Conservation (phyloP, 2,329 filamentous ascomycete genomes). For the Camptophora hylomeconis region DNA sequence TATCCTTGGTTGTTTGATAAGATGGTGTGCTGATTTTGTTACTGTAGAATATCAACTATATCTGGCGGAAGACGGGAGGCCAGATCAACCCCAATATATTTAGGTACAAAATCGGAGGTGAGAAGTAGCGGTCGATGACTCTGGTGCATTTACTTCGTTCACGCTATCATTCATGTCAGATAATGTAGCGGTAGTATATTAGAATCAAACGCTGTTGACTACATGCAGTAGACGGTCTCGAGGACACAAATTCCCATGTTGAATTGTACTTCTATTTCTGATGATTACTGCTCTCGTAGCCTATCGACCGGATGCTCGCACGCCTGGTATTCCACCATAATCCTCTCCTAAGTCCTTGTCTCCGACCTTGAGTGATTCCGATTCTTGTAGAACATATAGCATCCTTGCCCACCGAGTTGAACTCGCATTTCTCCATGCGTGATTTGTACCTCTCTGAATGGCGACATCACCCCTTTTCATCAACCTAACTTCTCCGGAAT, state of each 20-base stretch:
- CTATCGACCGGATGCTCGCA: conserved; percentile 2
- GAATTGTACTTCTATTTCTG: too few species aligned
- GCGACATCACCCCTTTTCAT: conserved; percentile 39
- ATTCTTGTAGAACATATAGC: conserved; percentile 13
- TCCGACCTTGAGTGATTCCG: conserved; percentile 6
- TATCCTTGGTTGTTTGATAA: conserved; percentile 7
- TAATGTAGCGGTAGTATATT: too few species aligned
- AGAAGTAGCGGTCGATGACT: too few species aligned
- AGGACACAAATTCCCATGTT: too few species aligned
- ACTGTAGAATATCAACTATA: too few species aligned
- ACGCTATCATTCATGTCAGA: too few species aligned
- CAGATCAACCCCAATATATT: conserved; percentile 37
- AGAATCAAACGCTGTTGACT: too few species aligned
- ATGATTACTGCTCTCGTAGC: too few species aligned
- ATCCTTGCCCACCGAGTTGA: conserved; percentile 10
- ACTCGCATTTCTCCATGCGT: conserved; percentile 27
- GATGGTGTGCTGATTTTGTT: too few species aligned
- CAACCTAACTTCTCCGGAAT: conserved; percentile 33
- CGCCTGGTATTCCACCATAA: conserved; percentile 9
- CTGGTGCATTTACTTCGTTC: too few species aligned
- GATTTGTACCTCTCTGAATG: conserved; percentile 36
- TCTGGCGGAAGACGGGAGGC: conserved; percentile 40
- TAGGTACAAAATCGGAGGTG: conserved; percentile 41
- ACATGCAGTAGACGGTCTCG: too few species aligned
- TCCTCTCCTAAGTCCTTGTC: conserved; percentile 11